Conservation (phyloP, 495 filamentous ascomycete species). For the Neurospora tetrasperma region DNA sequence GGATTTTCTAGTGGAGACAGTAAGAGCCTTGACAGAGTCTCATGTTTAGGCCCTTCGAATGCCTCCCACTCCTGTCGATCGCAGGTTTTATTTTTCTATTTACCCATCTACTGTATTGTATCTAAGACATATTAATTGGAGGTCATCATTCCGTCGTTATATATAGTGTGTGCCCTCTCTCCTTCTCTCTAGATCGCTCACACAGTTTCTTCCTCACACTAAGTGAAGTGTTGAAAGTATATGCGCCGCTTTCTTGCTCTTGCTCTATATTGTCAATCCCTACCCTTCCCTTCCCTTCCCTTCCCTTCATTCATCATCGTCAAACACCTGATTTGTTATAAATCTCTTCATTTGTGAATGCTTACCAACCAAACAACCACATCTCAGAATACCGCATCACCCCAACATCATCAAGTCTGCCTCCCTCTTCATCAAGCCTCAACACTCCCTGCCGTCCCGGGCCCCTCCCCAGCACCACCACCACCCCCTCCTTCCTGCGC, state of each 20-base stretch:
- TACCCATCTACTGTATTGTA: not conserved
- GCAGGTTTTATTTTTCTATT: not conserved
- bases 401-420: not conserved
- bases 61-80: not conserved
- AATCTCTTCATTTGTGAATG: not conserved
- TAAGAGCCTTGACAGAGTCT: not conserved
- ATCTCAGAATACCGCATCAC: not conserved
- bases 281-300: too few species aligned
- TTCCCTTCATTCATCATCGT: not conserved
- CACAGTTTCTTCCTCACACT: not conserved
- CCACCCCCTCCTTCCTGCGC: constrained; percentile 29
- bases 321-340: not conserved
- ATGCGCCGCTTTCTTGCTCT: not conserved
- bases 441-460: not conserved
- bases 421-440: not conserved
- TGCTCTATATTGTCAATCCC: not conserved
- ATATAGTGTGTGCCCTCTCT: not conserved
- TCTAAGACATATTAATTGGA: not conserved
- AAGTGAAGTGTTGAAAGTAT: not conserved
- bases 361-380: not conserved
- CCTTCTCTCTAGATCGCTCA: not conserved
- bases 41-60: not conserved
- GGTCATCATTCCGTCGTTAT: not conserved
- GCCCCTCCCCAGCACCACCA: not conserved
- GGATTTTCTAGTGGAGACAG: not conserved